Base-by-base conservation (phyloP, 139 green algal species). In the Marvania coccoides region DNA sequence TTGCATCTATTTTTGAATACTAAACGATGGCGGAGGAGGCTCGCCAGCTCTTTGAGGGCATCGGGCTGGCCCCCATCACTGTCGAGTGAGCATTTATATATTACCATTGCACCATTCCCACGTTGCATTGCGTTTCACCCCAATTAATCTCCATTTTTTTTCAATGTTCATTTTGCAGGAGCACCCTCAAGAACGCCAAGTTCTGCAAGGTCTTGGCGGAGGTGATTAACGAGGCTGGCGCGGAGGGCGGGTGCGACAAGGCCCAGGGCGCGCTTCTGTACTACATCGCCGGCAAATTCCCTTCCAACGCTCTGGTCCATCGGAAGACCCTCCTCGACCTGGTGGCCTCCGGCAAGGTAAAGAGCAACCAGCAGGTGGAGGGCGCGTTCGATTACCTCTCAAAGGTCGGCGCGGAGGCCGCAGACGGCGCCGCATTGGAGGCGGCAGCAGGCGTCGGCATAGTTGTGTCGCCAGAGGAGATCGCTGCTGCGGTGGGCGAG, bases 371-470 rank as follows among this genome's bases (percentile, higher is more conserved):
- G 5, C 90, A 97, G 80, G 75, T 96, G 53, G 85, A 94, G 24
- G 90, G 75, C 4, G 87, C 84, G 0, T 81, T 93, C 42, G 82
- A 90, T n/a, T 94, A 88, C 70, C 75, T 96, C 30, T 82, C 84
- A 31, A 85, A 79, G 45, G 46, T 90, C 2, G 73, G 67, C 34
- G 31, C 58, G 19, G 77, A 72, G 40, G 23, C 72, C 1, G 15
- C 88, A n/a, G 75, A 89, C 59, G 61, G 61, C 8, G 37, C 73
- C 6, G 68, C 46, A 3, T 71, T 96, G 29, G 83, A 95, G 63
- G 76, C 83, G 37, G 74, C 85, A 4, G 48, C 69, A 30, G 91
- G 91, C 13, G 86, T 97, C 2, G 91, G 91, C 29, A 80, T 96
- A 24, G 85, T 88, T 57, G 83, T 94, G 24, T 81, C 70, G 3